phyloP scores from a whole-genome alignment of 2,329 filamentous ascomycete species.

The Myriosclerotinia curreyana region DNA sequence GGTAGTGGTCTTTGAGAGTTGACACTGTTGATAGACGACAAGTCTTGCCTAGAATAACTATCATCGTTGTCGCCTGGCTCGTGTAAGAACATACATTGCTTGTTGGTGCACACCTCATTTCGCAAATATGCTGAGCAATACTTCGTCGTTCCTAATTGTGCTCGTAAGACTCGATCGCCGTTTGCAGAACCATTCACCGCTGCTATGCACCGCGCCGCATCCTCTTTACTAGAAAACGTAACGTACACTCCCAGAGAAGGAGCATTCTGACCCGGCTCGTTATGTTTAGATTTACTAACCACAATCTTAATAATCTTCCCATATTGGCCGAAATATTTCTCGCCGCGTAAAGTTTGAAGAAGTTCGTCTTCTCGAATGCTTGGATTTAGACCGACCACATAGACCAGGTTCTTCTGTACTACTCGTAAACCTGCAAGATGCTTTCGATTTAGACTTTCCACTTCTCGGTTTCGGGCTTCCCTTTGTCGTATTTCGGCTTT shows the following conservation, averaged over 20 bases:
- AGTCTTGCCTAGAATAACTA: slow-evolving; percentile 89
- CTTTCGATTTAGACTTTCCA: slow-evolving; percentile 91
- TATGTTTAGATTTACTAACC: slow-evolving; percentile 80
- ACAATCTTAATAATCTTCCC: slow-evolving; percentile 98
- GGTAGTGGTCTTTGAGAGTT: slow-evolving; percentile 69
- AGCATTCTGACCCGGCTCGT: slow-evolving; percentile 61
- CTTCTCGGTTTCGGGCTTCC: slow-evolving; percentile 93
- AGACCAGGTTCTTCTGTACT: slow-evolving; percentile 97
- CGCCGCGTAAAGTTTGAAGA: slow-evolving; percentile 82
- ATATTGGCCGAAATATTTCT: slow-evolving; percentile 96
- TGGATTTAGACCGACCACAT: slow-evolving; percentile 91
- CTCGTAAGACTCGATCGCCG: slow-evolving; percentile 79
- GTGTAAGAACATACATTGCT: slow-evolving; percentile 96
- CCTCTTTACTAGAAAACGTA: slow-evolving; percentile 90
- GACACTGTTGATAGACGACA: slow-evolving; percentile 91
- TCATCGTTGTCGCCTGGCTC: slow-evolving; percentile 98
- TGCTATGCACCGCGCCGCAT: slow-evolving; percentile 84
- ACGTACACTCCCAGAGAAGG: slow-evolving; percentile 90
- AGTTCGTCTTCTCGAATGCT: slow-evolving; percentile 90
- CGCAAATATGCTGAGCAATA: slow-evolving; percentile 97
- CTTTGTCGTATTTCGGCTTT: slow-evolving; percentile 84
- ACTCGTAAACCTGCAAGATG: slow-evolving; percentile 93
- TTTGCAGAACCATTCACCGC: slow-evolving; percentile 92
- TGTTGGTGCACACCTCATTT: slow-evolving; percentile 90
- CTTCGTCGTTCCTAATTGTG: slow-evolving; percentile 84